Conservation (phyloP, 2,329 filamentous ascomycete genomes). For the Chrysoporthe puriensis region DNA sequence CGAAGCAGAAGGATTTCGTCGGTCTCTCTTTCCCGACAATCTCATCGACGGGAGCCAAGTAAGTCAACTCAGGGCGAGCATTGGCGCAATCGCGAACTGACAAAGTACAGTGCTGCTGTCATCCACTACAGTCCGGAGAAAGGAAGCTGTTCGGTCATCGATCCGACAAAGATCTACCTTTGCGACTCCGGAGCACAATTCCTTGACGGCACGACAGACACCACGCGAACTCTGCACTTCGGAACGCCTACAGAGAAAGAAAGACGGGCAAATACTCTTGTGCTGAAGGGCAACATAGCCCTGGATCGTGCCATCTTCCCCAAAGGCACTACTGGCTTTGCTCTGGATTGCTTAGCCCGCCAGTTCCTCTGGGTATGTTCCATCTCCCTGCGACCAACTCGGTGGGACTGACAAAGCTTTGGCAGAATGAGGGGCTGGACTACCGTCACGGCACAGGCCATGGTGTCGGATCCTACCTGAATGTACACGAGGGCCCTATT, state of each 20-base stretch:
- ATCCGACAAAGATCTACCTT: slow-evolving; percentile 84
- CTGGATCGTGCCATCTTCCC: slow-evolving; percentile 87
- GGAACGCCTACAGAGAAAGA: slow-evolving; percentile 82
- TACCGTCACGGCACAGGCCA: slow-evolving; percentile 97
- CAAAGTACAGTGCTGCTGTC: slow-evolving; percentile 75
- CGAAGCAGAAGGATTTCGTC: slow-evolving; percentile 73
- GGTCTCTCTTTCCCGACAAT: slow-evolving; percentile 96
- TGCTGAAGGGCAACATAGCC: slow-evolving; percentile 91
- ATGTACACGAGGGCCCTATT: slow-evolving; percentile 96
- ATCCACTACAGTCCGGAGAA: slow-evolving; percentile 94
- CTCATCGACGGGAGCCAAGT: slow-evolving; percentile 84
- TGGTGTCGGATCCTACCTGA: slow-evolving; percentile 91
- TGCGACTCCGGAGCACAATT: slow-evolving; percentile 99
- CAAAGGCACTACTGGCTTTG: slow-evolving; percentile 92
- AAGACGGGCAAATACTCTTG: slow-evolving; percentile 87
- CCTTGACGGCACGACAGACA: slow-evolving; percentile 92
- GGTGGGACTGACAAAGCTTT: slow-evolving; percentile 30
- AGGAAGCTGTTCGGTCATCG: slow-evolving; percentile 79
- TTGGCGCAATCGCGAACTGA: slow-evolving; percentile 1
- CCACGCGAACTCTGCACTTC: slow-evolving; percentile 91
- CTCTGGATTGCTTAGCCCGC: slow-evolving; percentile 83
- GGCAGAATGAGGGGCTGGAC: slow-evolving; percentile 75
- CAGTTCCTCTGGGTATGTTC: slow-evolving; percentile 83
- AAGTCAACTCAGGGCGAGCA: slow-evolving; percentile 36
- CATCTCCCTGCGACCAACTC: slow-evolving; percentile 1